A percentile compares a stretch with the other conserved stretches of the same genome.
phyloP scores from a whole-genome alignment of 108 stramenopile genomes.

The Mediolabrus comicus region DNA sequence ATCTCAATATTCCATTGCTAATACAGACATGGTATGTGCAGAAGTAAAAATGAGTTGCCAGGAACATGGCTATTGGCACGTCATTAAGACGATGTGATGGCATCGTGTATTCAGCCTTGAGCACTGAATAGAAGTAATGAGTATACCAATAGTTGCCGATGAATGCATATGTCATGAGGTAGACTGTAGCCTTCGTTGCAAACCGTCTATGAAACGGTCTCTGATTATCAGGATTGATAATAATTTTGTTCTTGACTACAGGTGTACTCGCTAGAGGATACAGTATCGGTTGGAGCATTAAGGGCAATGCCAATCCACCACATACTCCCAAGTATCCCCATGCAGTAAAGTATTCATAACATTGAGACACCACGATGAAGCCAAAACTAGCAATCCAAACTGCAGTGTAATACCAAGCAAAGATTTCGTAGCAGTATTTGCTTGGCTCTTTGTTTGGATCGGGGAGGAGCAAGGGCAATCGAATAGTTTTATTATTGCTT shows the following conservation, averaged over 20 bases:
- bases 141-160: conserved; percentile 99
- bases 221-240: conserved; percentile 59
- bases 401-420: conserved; percentile 68
- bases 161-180: conserved; percentile 91
- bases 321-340: conserved; percentile 74
- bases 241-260: conserved; percentile 3
- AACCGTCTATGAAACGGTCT: conserved; percentile 79
- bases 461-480: conserved; percentile 37
- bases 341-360: conserved; percentile 83
- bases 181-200: conserved; percentile 88
- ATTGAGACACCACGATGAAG: conserved; percentile 72
- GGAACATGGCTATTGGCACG: conserved; percentile 92
- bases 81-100: conserved; percentile 92
- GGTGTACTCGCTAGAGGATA: conserved; percentile 57
- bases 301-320: conserved; percentile 75
- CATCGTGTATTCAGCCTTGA: conserved; percentile 95
- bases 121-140: conserved; percentile 94
- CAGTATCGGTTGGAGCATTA: conserved; percentile 82
- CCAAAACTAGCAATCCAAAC: conserved; percentile 85
- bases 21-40: conserved; percentile 89
- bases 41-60: conserved; percentile 98
- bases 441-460: conserved; percentile 59
- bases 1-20: conserved; percentile 87
- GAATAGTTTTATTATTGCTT: neutral
- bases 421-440: conserved; percentile 82